Evolutionary conservation across 2,329 filamentous ascomycete genomes (phyloP), one percentile per base, ranked within the genome.

Genomic region (Exophiala xenobiotica): DNA sequence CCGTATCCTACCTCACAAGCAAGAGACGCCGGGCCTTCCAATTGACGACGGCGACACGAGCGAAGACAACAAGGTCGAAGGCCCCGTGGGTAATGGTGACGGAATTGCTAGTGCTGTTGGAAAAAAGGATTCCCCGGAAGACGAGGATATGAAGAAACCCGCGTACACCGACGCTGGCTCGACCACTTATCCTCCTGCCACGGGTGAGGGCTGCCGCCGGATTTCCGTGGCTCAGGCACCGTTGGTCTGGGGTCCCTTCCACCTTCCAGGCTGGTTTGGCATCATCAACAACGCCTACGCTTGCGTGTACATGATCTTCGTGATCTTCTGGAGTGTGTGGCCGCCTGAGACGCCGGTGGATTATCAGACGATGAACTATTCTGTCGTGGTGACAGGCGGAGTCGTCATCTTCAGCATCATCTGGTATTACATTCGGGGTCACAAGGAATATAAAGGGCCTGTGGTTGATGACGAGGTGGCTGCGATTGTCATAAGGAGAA

Each of bases 241-340:
- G 18, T 64, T 78, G 0, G 63, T 70, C 6, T 83, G 79, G 79
- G 80, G 80, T 0, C 78, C 79, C 0, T 83, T 78, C 72, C 74
- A 72, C 35, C 51, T 83, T 0, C 75, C 75, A 0, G 78, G 78
- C 3, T 60, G 70, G 0, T 61, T 78, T 1, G 80, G 80, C 0
- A 77, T 73, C 4, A 59, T 74, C 18, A 82, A 82, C 62, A 83
- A 83, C 50, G 61, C 69, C 1, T 77, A 80, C 43, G 74, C 78
- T 1, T 78, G 76, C 58, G 43, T 69, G 2, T 83, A 81, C 59
- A 74, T 78, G 62, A 51, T 77, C 1, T 74, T 82, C 33, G 69
- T 82, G 2, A 72, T 79, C 8, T 82, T 83, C 64, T 83, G 78
- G 71, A 75, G 71, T 18, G 78, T 82, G 40, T 77, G 73, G 73